Conservation (phyloP, 2,329 filamentous ascomycete species). For the Penicillium sp. region DNA sequence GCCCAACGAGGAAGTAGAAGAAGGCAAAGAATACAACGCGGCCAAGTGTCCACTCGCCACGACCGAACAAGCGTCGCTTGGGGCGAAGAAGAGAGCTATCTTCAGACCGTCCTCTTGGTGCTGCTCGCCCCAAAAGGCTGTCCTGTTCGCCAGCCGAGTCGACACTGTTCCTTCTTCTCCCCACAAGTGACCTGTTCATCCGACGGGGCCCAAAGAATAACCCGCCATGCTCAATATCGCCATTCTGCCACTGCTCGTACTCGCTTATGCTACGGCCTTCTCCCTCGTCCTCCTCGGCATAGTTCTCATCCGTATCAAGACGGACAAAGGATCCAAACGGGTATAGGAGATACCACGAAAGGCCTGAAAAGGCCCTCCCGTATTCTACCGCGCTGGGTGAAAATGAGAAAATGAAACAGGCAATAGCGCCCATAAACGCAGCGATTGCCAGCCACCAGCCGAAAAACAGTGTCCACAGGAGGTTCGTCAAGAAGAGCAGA, state of each 20-base stretch:
- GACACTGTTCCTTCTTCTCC: slow-evolving; percentile 83
- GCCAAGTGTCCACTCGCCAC: slow-evolving; percentile 93
- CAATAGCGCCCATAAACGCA: slow-evolving; percentile 72
- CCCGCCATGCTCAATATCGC: slow-evolving; percentile 91
- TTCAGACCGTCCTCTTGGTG: slow-evolving; percentile 57
- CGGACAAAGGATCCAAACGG: slow-evolving; percentile 97
- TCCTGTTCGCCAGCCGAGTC: slow-evolving; percentile 90
- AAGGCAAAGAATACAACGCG: slow-evolving; percentile 94
- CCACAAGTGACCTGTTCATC: slow-evolving; percentile 75
- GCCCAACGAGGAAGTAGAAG: slow-evolving; percentile 92
- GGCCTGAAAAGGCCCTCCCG: slow-evolving; percentile 79
- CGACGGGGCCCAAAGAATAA: slow-evolving; percentile 89
- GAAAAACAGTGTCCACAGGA: slow-evolving; percentile 87
- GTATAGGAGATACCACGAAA: slow-evolving; percentile 88
- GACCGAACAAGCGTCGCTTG: slow-evolving; percentile 89
- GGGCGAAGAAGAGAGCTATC: slow-evolving; percentile 53
- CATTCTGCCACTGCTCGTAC: slow-evolving; percentile 98
- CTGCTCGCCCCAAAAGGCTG: slow-evolving; percentile 76
- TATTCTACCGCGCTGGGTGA: slow-evolving; percentile 83
- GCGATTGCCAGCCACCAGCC: slow-evolving; percentile 94
- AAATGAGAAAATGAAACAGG: slow-evolving; percentile 81
- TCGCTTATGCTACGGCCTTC: slow-evolving; percentile 97
- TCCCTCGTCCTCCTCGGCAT: slow-evolving; percentile 90
- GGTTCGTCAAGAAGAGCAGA: slow-evolving; percentile 86
- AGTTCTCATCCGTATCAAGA: slow-evolving; percentile 90